Base-by-base conservation (phyloP, 805 yeast genomes). In the Ogataea populi-albae region DNA sequence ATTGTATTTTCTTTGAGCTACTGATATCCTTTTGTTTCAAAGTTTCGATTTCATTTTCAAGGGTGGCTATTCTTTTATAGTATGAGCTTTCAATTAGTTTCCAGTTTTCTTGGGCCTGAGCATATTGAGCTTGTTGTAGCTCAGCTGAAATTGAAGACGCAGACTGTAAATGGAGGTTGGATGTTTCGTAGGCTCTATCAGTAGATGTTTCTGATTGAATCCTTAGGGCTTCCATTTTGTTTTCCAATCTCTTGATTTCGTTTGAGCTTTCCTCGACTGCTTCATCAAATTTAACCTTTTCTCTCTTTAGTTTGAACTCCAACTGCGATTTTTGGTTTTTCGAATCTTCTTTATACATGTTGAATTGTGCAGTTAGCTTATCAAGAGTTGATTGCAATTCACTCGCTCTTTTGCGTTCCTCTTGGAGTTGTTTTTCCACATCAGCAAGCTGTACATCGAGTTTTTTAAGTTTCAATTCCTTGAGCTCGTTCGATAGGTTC, bases 31-130 rank as follows among this genome's bases (percentile, higher is more conserved):
- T 57, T 29, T 50, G 50, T 25, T 54, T 51, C 30, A 68, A 45
- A 5, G 57, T 59, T 23, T 66, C 71, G 6, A 73, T 54, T 34
- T 77, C 77, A 31, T 51, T 54, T 39, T 74, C 72, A n/a, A 71
- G 45, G 11, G 48, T 38, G 4, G 72, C 55, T 14, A 80, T 66
- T 38, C 72, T 73, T 6, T 62, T 56, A 41, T 69, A 64, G 40
- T 87, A 66, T 3, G 77, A 68, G 25, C 82, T 72, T 57, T 93
- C 97, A 27, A 87, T 79, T 14, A 78, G 65, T 38, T 82, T 80
- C 95, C 96, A 86, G 55, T 82, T 86, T 44, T 81, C 86, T 38
- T 81, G 81, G 0, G 91, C 83, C 11, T 79, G 71, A 6, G 84
- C 73, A 46, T 85, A 81, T 55, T 88, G 93, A 3, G 75, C 64